Conservation (phyloP, 306 rosid genomes). For the Albizia julibrissin region DNA sequence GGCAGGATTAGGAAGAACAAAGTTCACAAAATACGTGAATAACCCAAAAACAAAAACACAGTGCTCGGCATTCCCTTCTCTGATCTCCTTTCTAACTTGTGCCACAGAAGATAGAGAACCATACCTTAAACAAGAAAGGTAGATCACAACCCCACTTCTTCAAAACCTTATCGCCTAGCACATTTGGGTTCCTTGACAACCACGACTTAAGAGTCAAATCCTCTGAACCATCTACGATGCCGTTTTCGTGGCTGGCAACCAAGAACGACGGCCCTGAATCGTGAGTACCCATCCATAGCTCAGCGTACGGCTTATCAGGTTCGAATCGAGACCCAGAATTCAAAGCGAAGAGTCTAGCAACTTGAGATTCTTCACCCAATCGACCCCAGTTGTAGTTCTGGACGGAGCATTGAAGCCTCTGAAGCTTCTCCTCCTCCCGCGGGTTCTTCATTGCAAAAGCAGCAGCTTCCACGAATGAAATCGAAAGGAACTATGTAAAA, state of each 20-base stretch:
- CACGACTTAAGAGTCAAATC: slow-evolving; percentile 62
- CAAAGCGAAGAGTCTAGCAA: slow-evolving; percentile 59
- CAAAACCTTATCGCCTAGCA: slow-evolving; percentile 68
- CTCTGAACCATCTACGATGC: slow-evolving; percentile 30
- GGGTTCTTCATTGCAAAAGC: slow-evolving; percentile 18
- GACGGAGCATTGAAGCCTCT: slow-evolving; percentile 64
- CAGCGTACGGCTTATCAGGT: slow-evolving; percentile 72
- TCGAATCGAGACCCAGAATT: slow-evolving; percentile 58
- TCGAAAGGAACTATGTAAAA: neutral
- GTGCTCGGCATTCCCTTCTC: neutral
- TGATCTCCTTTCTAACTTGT: neutral
- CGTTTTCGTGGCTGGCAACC: slow-evolving; percentile 29
- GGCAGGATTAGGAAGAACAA: neutral
- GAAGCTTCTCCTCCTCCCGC: slow-evolving; percentile 36
- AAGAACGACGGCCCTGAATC: slow-evolving; percentile 86
- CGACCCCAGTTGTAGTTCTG: slow-evolving; percentile 90
- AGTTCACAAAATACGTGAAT: neutral
- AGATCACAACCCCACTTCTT: slow-evolving; percentile 82
- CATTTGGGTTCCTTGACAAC: slow-evolving; percentile 67
- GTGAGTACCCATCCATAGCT: slow-evolving; percentile 96
- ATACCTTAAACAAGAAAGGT: slow-evolving; percentile 91
- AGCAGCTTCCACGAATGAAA: slow-evolving; percentile 25
- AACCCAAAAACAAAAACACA: neutral
- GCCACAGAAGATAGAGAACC: neutral
- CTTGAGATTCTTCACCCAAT: slow-evolving; percentile 56